Evolutionary conservation across 345 rosid genomes (phyloP).

Genomic region (Gossypium sturtianum): DNA sequence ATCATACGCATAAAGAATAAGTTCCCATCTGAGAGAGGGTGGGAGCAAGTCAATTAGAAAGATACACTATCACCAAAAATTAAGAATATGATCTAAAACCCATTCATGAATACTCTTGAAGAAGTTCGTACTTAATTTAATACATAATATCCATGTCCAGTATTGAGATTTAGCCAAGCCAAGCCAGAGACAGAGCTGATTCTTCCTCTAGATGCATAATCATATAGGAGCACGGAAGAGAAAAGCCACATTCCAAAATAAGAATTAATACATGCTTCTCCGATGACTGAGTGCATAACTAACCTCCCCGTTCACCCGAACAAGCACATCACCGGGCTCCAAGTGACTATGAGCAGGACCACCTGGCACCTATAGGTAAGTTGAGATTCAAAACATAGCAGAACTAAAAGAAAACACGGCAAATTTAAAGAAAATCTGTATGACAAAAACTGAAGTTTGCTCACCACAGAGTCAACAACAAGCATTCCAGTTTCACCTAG

Average conservation of each 20-base stretch:
- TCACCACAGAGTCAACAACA: slow-evolving; percentile 88
- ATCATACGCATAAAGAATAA: background rate
- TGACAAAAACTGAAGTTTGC: slow-evolving; percentile 11
- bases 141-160: background rate
- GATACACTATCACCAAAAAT: background rate
- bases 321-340: slow-evolving; percentile 96
- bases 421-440: background rate
- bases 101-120: background rate
- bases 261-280: background rate
- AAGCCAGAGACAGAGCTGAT: background rate
- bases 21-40: background rate
- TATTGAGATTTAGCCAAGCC: background rate
- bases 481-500: slow-evolving; percentile 92
- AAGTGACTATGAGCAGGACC: slow-evolving; percentile 79
- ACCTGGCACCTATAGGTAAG: slow-evolving; percentile 69
- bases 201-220: background rate
- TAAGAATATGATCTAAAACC: background rate
- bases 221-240: background rate
- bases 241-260: background rate
- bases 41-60: background rate
- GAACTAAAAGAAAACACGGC: slow-evolving; percentile 1
- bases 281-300: slow-evolving; percentile 19
- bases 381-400: slow-evolving; percentile 12
- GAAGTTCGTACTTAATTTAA: background rate
- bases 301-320: slow-evolving; percentile 82